phyloP scores from a whole-genome alignment of 2,329 filamentous ascomycete species.

The Xylariaceae sp. region DNA sequence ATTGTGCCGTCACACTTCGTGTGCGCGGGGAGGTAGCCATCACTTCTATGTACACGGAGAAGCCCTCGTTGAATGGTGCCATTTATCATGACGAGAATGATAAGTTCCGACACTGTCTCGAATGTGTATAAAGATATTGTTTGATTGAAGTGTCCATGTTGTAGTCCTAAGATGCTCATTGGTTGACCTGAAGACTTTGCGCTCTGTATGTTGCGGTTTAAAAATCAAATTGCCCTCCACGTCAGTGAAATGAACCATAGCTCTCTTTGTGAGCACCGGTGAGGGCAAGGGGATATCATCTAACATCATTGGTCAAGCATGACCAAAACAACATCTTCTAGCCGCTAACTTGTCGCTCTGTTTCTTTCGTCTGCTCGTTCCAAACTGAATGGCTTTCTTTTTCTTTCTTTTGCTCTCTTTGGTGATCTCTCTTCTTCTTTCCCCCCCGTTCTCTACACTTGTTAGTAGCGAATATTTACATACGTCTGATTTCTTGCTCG shows the following conservation, averaged over 20 bases:
- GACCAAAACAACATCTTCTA: constrained; percentile 14
- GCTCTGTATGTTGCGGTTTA: constrained; percentile 12
- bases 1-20: constrained; percentile 10
- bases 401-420: neutral
- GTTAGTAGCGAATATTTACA: constrained; percentile 52
- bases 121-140: constrained; percentile 5
- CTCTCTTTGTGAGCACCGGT: constrained; percentile 12
- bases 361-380: constrained; percentile 10
- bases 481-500: constrained; percentile 86
- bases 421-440: neutral
- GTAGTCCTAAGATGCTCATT: constrained; percentile 15
- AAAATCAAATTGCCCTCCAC: constrained; percentile 10
- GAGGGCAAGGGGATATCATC: constrained; percentile 20
- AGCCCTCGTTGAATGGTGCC: no score
- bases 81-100: constrained; percentile 13
- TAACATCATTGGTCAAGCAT: constrained; percentile 23
- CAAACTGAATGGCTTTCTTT: constrained; percentile 1
- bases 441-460: neutral
- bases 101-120: constrained; percentile 3
- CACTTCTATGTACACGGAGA: no score
- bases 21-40: constrained; percentile 6
- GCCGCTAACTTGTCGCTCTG: constrained; percentile 14
- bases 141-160: constrained; percentile 16
- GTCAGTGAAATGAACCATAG: constrained; percentile 11
- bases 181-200: constrained; percentile 21